Conservation (phyloP, 75 land plant genomes). For the Azolla pinnata region DNA sequence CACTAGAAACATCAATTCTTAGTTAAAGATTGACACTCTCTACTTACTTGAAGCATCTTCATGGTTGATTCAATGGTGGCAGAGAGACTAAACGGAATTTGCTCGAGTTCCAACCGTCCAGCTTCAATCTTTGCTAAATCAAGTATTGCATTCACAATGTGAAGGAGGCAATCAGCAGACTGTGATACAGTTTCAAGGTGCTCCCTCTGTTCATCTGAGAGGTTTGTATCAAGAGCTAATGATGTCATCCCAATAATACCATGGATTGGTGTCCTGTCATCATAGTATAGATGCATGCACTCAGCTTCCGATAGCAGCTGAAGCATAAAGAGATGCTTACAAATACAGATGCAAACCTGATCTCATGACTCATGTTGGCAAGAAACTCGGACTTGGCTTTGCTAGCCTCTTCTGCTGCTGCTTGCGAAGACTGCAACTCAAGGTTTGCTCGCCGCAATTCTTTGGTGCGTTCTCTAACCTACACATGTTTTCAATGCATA, state of each 20-base stretch:
- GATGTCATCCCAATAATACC: conserved; percentile 43
- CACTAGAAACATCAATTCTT: too few species aligned
- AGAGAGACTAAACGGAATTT: conserved; percentile 25
- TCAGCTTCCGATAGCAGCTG: too few species aligned
- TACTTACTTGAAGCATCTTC: conserved; percentile 42
- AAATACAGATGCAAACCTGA: too few species aligned
- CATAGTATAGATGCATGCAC: background rate
- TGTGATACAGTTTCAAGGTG: conserved; percentile 34
- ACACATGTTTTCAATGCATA: background rate
- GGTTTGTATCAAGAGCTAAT: conserved; percentile 31
- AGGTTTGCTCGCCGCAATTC: conserved; percentile 30
- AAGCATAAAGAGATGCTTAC: too few species aligned
- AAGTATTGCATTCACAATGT: conserved; percentile 40
- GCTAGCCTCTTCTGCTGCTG: conserved; percentile 40
- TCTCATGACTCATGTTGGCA: conserved; percentile 43
- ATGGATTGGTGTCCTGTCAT: conserved; percentile 37
- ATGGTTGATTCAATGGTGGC: conserved; percentile 32
- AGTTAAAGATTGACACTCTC: too few species aligned
- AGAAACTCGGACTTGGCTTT: conserved; percentile 39
- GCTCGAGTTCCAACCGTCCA: conserved; percentile 38
- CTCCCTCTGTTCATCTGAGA: conserved; percentile 38
- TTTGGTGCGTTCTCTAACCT: conserved; percentile 30
- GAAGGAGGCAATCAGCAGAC: conserved; percentile 39
- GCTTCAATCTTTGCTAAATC: conserved; percentile 43
- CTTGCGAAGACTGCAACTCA: conserved; percentile 32